phyloP scores from a whole-genome alignment of 2,329 filamentous ascomycete genomes.

The Fusarium globosum region DNA sequence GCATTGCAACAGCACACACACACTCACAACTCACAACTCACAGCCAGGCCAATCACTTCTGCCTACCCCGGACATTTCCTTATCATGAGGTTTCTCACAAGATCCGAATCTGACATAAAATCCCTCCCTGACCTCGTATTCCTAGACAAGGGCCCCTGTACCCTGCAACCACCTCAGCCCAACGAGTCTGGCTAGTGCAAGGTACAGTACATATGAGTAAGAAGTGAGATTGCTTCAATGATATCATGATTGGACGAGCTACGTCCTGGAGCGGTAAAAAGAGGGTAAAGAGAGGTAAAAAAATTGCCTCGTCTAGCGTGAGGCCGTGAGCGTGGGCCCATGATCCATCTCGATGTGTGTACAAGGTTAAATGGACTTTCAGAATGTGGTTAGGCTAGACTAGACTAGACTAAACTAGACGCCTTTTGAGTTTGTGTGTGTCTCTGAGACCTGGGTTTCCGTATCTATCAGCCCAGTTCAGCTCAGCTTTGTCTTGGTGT shows the following conservation, averaged over 20 bases:
- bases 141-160: conserved; percentile 2
- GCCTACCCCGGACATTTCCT: conserved; percentile 12
- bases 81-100: conserved; percentile 24
- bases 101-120: conserved; percentile 24
- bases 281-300: background rate
- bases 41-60: background rate
- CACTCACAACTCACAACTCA: background rate
- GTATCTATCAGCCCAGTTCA: conserved; percentile 2
- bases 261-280: background rate
- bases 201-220: conserved; percentile 13
- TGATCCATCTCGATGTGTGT: conserved; percentile 4
- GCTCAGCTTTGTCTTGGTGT: background rate
- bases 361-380: background rate
- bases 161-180: conserved; percentile 12
- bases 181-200: conserved; percentile 23
- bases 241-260: conserved; percentile 32
- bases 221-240: conserved; percentile 9
- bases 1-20: background rate
- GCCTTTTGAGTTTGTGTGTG: background rate
- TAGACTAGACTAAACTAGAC: background rate
- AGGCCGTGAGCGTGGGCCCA: background rate
- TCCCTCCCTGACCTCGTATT: conserved; percentile 21
- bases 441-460: background rate
- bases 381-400: background rate
- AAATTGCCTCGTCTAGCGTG: conserved; percentile 23